These are phyloP conservation scores for Colletotrichum sp. DNA, from an alignment of 2,329 filamentous ascomycete species.

Conservation along the genomic window DNA sequence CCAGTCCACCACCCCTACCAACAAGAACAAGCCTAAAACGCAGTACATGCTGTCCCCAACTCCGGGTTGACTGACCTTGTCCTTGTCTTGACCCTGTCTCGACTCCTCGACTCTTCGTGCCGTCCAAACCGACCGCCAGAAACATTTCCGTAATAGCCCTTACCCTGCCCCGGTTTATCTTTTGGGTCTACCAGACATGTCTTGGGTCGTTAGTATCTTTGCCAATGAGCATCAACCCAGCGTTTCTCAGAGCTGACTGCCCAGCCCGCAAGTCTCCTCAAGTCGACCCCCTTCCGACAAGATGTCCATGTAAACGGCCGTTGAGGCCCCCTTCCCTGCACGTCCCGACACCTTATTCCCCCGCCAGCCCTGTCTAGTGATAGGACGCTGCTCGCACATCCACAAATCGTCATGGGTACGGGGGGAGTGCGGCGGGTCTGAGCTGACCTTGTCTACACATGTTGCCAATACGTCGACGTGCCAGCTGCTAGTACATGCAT, in stretches of 20 bases:
- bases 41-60: conserved; percentile 9
- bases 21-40: not conserved
- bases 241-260: conserved; percentile 13
- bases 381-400: conserved; percentile 1
- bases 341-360: conserved; percentile 3
- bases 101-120: not conserved
- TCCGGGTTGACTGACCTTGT: conserved; percentile 10
- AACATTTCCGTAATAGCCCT: conserved; percentile 12
- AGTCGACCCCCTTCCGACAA: not conserved
- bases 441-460: conserved; percentile 5
- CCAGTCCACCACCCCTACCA: not conserved
- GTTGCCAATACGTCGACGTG: not conserved
- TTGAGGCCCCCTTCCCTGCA: conserved; percentile 9
- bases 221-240: not conserved
- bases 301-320: not conserved
- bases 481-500: conserved; percentile 8
- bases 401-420: conserved; percentile 2
- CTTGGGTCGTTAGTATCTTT: conserved; percentile 11
- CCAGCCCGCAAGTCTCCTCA: conserved; percentile 10
- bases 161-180: conserved; percentile 17
- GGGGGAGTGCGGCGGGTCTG: conserved; percentile 6
- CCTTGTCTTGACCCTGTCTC: not conserved
- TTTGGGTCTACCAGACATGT: conserved; percentile 17
- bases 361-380: conserved; percentile 18
- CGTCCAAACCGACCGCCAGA: conserved; percentile 11